phyloP scores from a whole-genome alignment of 441 rosid genomes.

The Breynia disticha region DNA sequence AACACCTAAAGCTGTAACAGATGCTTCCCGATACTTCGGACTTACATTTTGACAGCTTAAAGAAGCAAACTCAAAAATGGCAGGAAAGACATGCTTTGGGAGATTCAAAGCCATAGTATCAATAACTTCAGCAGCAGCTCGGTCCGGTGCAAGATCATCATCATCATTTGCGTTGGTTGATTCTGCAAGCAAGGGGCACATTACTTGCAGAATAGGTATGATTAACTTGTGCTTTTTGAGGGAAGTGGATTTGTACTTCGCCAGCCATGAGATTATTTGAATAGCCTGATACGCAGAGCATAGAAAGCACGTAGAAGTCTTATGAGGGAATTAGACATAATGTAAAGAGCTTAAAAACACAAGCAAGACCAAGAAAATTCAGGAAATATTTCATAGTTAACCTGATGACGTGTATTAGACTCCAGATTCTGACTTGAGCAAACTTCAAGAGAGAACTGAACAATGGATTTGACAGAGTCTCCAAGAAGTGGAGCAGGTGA shows the following conservation, averaged over 20 bases:
- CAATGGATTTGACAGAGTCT: constrained; percentile 89
- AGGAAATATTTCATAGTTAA: constrained; percentile 14
- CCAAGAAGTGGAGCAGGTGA: constrained; percentile 99
- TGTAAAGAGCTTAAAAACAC: background rate
- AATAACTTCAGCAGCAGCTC: constrained; percentile 99
- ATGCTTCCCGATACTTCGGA: constrained; percentile 90
- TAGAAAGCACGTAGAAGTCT: background rate
- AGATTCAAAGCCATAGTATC: constrained; percentile 94
- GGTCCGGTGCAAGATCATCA: constrained; percentile 97
- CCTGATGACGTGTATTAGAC: constrained; percentile 96
- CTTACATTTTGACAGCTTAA: constrained; percentile 54
- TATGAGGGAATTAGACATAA: too few relatives aligned
- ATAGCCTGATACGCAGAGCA: constrained; percentile 55
- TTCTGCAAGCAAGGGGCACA: constrained; percentile 95
- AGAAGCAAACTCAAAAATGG: constrained; percentile 85
- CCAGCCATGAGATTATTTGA: constrained; percentile 99
- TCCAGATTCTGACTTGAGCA: constrained; percentile 83
- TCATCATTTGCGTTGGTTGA: constrained; percentile 68
- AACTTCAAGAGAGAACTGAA: constrained; percentile 97
- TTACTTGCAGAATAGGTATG: constrained; percentile 85
- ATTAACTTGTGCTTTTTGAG: constrained; percentile 83
- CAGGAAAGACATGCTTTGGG: constrained; percentile 72
- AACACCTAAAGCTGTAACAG: constrained; percentile 92
- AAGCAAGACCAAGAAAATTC: background rate
- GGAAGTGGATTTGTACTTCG: constrained; percentile 85